Base-by-base conservation (phyloP, 2,329 filamentous ascomycete genomes). In the Colletotrichum tanaceti region DNA sequence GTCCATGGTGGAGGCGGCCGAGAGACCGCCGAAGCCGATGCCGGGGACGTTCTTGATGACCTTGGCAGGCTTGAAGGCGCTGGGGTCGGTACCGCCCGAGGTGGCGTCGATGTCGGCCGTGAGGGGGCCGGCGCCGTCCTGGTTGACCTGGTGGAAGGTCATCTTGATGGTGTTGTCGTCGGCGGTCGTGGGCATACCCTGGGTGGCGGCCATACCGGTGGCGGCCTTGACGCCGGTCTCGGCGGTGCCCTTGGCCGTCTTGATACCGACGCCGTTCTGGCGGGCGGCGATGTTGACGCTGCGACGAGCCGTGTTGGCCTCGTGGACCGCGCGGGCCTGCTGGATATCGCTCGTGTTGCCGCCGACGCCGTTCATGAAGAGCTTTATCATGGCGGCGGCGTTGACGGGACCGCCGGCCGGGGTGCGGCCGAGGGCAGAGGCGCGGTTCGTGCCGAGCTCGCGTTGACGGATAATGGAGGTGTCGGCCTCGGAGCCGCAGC, bases 131-230 rank as follows among this genome's bases (percentile, higher is more conserved):
- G 89, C 89, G 22, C 89, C 89, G 73, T 91, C 89, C 77, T 91
- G 89, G 84, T 91, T 91, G 80, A 91, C 86, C 80, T 91, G 87
- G 77, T 89, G 88, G 80, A 87, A 91, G 69, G 85, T 88, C 84
- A 91, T 85, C 65, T 82, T 84, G 76, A 91, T 80, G 28, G 83
- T 84, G 74, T 88, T 88, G 61, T 97, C 93, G 62, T 87, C 86
- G 18, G 91, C 91, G 68, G 87, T 79, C 47, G 91, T 85, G 14
- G 90, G 84, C 0, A 97, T 87, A 46, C 89, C 89, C 0, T 98
- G 87, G 71, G 91, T 86, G 55, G 87, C 80, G 57, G 89, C 89
- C 20, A 78, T 73, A 66, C 89, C 89, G 10, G 85, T 82, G 11
- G 84, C 82, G 3, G 83, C 80, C 28, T 84, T 82, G 53, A 91